Evolutionary conservation across 768 basidiomycete genomes (phyloP).

Genomic region (Cystofilobasidium macerans): DNA sequence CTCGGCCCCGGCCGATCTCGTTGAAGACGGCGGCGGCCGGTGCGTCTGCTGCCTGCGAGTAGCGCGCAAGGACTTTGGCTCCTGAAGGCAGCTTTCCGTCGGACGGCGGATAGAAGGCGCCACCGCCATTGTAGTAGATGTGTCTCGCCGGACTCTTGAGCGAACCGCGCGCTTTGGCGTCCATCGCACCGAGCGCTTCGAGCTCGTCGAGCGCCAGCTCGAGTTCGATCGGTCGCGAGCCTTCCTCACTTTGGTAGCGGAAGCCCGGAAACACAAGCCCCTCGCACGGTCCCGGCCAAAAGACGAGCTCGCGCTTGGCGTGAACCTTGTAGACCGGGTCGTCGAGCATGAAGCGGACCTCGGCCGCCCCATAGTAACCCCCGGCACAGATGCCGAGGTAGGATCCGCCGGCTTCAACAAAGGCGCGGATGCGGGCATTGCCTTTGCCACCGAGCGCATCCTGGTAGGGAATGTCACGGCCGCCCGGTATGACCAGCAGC

Average conservation of each 20-base stretch:
- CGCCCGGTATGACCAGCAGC: slow-evolving; percentile 65
- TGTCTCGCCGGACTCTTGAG: background rate
- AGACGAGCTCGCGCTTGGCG: slow-evolving; percentile 41
- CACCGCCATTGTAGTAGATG: slow-evolving; percentile 45
- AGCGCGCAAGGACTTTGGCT: slow-evolving; percentile 40
- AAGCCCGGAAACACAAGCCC: slow-evolving; percentile 44
- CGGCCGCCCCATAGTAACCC: slow-evolving; percentile 45
- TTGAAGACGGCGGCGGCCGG: slow-evolving; percentile 41
- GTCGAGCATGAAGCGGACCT: slow-evolving; percentile 42
- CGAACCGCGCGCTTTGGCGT: background rate
- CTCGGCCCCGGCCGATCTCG: slow-evolving; percentile 44
- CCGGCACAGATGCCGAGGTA: slow-evolving; percentile 58
- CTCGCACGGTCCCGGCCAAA: slow-evolving; percentile 41
- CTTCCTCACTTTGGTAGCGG: slow-evolving; percentile 42
- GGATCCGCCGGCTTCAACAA: slow-evolving; percentile 57
- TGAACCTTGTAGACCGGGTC: slow-evolving; percentile 37
- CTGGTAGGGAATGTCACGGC: slow-evolving; percentile 43
- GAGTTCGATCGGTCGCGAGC: slow-evolving; percentile 39
- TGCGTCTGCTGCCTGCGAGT: slow-evolving; percentile 32
- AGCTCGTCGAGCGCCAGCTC: slow-evolving; percentile 31
- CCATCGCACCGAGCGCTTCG: slow-evolving; percentile 7
- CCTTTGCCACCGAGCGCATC: slow-evolving; percentile 39
- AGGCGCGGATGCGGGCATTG: slow-evolving; percentile 47
- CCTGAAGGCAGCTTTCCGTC: slow-evolving; percentile 6
- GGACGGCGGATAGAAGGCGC: slow-evolving; percentile 38